Conservation (phyloP, 352 stramenopile genomes). For the Globisporangium mamillatum region DNA sequence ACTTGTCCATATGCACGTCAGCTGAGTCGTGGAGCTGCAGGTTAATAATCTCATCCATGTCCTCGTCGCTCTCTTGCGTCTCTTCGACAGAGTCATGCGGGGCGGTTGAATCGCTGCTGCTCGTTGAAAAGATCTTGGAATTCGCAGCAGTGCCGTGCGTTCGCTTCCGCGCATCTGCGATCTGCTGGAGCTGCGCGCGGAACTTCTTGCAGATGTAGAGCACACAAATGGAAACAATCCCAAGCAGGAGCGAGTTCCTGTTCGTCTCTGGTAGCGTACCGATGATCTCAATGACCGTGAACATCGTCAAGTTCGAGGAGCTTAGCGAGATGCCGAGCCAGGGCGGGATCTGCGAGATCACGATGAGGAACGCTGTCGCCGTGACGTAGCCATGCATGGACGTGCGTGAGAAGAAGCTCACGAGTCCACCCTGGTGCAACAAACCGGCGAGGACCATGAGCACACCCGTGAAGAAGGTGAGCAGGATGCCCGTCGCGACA, state of each 20-base stretch:
- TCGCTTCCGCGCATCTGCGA: not conserved
- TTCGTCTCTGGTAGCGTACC: conserved; percentile 49
- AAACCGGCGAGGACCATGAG: conserved; percentile 59
- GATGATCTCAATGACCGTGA: conserved; percentile 56
- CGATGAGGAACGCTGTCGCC: conserved; percentile 60
- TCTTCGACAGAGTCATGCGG: not conserved
- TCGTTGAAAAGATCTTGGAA: not conserved
- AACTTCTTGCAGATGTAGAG: conserved; percentile 38
- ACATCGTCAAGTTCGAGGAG: conserved; percentile 43
- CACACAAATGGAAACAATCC: conserved; percentile 44
- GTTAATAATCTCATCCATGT: not conserved
- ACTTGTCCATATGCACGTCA: not conserved
- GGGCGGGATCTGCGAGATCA: conserved; percentile 56
- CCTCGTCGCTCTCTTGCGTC: not conserved
- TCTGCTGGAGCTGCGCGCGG: conserved; percentile 16
- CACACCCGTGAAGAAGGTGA: conserved; percentile 63
- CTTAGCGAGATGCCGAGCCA: conserved; percentile 58
- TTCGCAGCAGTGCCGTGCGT: not conserved
- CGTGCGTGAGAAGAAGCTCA: conserved; percentile 70
- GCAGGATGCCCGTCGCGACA: conserved; percentile 58
- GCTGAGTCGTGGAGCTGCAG: conserved; percentile 13
- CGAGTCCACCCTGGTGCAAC: conserved; percentile 54
- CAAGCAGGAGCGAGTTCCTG: conserved; percentile 44
- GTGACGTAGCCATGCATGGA: conserved; percentile 77
- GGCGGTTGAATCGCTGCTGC: not conserved